A percentile compares a stretch with the other conserved stretches of the same genome.
Evolutionary conservation across 768 basidiomycete genomes (phyloP).

Genomic region (Termitomyces sp.): DNA sequence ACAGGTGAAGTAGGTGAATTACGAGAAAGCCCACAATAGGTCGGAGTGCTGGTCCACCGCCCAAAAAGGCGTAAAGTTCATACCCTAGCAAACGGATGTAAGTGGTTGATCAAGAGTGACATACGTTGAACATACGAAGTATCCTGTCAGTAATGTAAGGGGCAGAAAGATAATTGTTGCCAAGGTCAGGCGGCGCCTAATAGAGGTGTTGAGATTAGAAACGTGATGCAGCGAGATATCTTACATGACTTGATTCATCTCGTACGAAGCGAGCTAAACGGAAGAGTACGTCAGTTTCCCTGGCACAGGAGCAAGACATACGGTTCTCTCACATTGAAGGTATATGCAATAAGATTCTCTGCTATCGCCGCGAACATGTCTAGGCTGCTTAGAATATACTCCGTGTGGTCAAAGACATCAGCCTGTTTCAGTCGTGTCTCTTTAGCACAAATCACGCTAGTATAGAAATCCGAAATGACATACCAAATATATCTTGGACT

Average conservation of each 20-base stretch:
- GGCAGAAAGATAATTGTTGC: conserved; percentile 70
- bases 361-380: conserved; percentile 71
- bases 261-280: conserved; percentile 59
- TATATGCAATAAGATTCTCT: conserved; percentile 68
- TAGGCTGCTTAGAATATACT: conserved; percentile 60
- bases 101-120: not conserved
- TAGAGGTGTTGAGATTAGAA: not conserved
- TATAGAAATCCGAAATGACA: conserved; percentile 11
- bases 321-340: conserved; percentile 56
- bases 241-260: conserved; percentile 73
- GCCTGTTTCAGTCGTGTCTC: conserved; percentile 34
- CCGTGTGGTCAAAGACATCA: conserved; percentile 74
- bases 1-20: not conserved
- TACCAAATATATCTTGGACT: conserved; percentile 64
- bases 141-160: conserved; percentile 65
- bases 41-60: conserved; percentile 38
- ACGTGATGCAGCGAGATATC: conserved; percentile 11
- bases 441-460: not conserved
- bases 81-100: conserved; percentile 38
- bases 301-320: not conserved
- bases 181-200: conserved; percentile 58
- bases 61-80: conserved; percentile 62
- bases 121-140: conserved; percentile 47
- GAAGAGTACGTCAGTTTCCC: not conserved
- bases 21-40: conserved; percentile 33